phyloP scores from a whole-genome alignment of 805 yeast genomes.

The Zygosaccharomyces bailii region DNA sequence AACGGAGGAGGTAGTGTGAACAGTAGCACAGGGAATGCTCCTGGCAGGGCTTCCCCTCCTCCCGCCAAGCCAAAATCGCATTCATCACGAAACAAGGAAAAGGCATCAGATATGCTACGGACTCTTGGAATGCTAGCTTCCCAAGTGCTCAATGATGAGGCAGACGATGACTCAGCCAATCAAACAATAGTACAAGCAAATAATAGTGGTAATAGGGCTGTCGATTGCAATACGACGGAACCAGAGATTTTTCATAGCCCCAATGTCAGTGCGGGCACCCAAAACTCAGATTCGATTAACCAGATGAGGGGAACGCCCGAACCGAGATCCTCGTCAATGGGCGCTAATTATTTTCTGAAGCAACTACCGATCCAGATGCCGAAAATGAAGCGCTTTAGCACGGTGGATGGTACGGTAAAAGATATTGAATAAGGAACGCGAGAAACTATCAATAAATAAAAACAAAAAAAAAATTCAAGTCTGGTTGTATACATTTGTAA shows the following conservation, averaged over 20 bases:
- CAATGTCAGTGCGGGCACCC: constrained; percentile 7
- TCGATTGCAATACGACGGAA: constrained; percentile 14
- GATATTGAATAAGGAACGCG: constrained; percentile 13
- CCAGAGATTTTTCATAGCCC: constrained; percentile 14
- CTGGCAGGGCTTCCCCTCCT: not conserved
- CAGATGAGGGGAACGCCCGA: constrained; percentile 1
- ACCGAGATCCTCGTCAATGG: constrained; percentile 8
- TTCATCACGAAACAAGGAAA: constrained; percentile 8
- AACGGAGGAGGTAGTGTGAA: not conserved
- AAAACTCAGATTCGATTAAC: constrained; percentile 1
- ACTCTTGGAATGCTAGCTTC: constrained; percentile 54
- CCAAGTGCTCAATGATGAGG: constrained; percentile 45
- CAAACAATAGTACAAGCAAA: constrained; percentile 15
- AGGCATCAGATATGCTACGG: constrained; percentile 38
- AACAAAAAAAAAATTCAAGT: constrained; percentile 2
- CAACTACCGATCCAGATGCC: constrained; percentile 21
- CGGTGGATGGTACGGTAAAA: constrained; percentile 25
- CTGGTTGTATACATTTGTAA: constrained; percentile 8
- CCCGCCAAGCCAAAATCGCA: constrained; percentile 1
- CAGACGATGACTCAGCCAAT: constrained; percentile 18
- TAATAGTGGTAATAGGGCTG: not conserved
- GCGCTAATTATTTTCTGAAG: constrained; percentile 1
- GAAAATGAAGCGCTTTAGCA: constrained; percentile 30
- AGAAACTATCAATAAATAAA: not conserved
- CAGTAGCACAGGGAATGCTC: not conserved